Evolutionary conservation across 2,329 filamentous ascomycete genomes (phyloP), one percentile per base, ranked within the genome.

Genomic region (Erysiphe neolycopersici): DNA sequence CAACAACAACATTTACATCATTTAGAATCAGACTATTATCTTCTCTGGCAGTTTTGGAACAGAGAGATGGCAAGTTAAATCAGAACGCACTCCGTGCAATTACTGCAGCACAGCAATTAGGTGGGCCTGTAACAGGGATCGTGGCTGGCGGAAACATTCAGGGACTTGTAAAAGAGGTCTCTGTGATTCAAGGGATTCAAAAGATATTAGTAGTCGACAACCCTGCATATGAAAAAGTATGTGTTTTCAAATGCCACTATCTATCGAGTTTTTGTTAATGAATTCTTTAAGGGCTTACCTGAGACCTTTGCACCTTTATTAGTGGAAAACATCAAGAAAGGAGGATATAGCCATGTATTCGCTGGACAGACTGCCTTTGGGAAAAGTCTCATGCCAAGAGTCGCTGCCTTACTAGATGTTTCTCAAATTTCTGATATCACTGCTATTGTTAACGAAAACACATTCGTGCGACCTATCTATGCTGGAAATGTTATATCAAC

Each of bases 401-500:
- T 94, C 14, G 83, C 89, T 17, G 89, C 89, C 17, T 65, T 98
- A 45, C 68, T 98, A 46, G 89, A 98, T 59, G 74, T 78, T 32
- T 85, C 94, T 63, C 85, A 92, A 58, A 75, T 98, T 48, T 93
- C 85, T 38, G 89, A 98, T 59, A 80, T 95, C 51, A 94, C 76
- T 16, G 68, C 63, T 1, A 79, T 98, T 56, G 75, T 94, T 61
- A 73, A 73, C 60, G 85, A 93, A 60, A 85, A 87, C 60, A 94
- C 83, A 12, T 98, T 98, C 56, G 79, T 94, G 44, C 79, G 89
- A 45, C 87, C 89, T 26, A 94, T 98, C 56, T 98, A 98, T 60
- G 89, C 89, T 46, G 89, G 89, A 44, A 98, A 98, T 58, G 89
- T 87, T 41, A 93, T 98, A 56, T 73, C 91, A 32, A 98, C 89